Conservation (phyloP, 495 filamentous ascomycete species). For the Choiromyces venosus region DNA sequence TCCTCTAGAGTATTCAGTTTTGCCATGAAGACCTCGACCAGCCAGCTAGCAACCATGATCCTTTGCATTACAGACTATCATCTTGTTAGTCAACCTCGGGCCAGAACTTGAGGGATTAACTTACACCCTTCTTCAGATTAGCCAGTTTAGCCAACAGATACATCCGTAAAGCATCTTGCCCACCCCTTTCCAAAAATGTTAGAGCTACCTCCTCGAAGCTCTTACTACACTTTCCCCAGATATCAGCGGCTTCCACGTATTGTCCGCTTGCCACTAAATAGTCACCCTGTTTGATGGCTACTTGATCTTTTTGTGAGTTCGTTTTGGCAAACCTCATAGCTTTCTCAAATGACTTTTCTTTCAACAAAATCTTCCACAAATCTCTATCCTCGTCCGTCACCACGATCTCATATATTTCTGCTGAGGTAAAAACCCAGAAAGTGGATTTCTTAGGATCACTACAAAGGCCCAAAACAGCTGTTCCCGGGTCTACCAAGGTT, state of each 20-base stretch:
- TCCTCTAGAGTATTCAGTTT: slow-evolving; percentile 94
- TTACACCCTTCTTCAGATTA: slow-evolving; percentile 66
- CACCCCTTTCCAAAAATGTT: slow-evolving; percentile 77
- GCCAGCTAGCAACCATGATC: slow-evolving; percentile 90
- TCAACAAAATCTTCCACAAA: slow-evolving; percentile 86
- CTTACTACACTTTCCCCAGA: slow-evolving; percentile 94
- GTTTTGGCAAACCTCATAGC: slow-evolving; percentile 75
- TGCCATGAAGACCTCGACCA: slow-evolving; percentile 93
- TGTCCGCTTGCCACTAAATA: slow-evolving; percentile 71
- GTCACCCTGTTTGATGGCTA: slow-evolving; percentile 85
- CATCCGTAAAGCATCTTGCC: slow-evolving; percentile 84
- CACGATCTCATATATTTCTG: slow-evolving; percentile 89
- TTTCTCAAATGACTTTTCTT: slow-evolving; percentile 76
- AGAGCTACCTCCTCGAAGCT: slow-evolving; percentile 93
- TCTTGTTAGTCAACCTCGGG: slow-evolving; percentile 14
- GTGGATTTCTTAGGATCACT: slow-evolving; percentile 89
- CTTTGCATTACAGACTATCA: slow-evolving; percentile 73
- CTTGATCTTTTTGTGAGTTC: slow-evolving; percentile 72
- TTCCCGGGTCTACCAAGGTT: slow-evolving; percentile 70
- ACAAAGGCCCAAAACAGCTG: slow-evolving; percentile 70
- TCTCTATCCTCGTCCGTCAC: slow-evolving; percentile 85
- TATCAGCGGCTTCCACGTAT: slow-evolving; percentile 74
- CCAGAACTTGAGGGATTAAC: background rate
- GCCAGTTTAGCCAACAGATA: slow-evolving; percentile 81
- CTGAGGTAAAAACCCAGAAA: slow-evolving; percentile 87